These are phyloP conservation scores for Candida quercuum DNA, from an alignment of 805 yeast genomes.

Conservation along the genomic window DNA sequence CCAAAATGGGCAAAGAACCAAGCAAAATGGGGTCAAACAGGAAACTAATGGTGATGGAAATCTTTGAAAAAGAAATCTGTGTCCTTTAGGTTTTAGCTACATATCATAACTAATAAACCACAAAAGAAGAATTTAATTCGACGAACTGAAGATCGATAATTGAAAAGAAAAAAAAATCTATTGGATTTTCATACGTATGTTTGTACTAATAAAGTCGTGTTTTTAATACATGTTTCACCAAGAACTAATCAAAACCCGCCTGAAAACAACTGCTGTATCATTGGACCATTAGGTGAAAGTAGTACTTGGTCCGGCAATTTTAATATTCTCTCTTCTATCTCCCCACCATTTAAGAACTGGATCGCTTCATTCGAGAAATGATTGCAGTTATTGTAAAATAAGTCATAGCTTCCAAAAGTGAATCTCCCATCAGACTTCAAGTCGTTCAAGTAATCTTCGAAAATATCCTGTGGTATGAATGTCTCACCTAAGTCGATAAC, in stretches of 20 bases:
- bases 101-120: no score
- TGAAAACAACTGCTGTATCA: slow-evolving; percentile 33
- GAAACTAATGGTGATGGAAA: neutral
- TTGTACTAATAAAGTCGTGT: neutral
- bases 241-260: slow-evolving; percentile 8
- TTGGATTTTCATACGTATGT: no score
- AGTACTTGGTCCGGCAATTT: slow-evolving; percentile 48
- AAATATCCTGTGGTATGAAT: slow-evolving; percentile 43
- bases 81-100: no score
- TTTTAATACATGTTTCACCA: neutral
- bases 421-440: slow-evolving; percentile 41
- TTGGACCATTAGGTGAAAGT: slow-evolving; percentile 45
- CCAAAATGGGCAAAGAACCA: no score
- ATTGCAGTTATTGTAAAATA: slow-evolving; percentile 63
- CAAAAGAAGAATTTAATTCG: no score
- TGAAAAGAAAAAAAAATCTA: no score
- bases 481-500: slow-evolving; percentile 51
- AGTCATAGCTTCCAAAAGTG: slow-evolving; percentile 37
- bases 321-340: slow-evolving; percentile 47
- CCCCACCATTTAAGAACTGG: slow-evolving; percentile 52
- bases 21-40: no score
- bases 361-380: slow-evolving; percentile 55
- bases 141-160: no score
- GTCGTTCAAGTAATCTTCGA: slow-evolving; percentile 49
- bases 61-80: no score